Conservation (phyloP, 306 rosid genomes). For the Pachyrhizus erosus region DNA sequence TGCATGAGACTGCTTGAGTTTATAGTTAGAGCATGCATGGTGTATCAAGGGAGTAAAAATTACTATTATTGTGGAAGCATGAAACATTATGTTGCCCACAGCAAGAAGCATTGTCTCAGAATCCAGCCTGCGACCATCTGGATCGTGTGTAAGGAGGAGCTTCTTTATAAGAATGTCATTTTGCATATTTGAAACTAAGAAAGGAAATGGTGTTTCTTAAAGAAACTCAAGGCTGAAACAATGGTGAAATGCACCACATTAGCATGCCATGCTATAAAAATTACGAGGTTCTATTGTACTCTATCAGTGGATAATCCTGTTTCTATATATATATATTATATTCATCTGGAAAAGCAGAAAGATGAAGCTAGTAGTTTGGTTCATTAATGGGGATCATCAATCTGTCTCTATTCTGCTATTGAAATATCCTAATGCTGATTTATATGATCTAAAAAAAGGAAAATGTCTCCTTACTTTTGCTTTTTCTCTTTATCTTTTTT, state of each 20-base stretch:
- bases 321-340: constrained; percentile 7
- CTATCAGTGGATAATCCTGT: not conserved
- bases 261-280: not conserved
- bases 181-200: constrained; percentile 32
- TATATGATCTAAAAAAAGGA: not conserved
- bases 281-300: not conserved
- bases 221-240: constrained; percentile 51
- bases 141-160: constrained; percentile 68
- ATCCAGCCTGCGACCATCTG: constrained; percentile 71
- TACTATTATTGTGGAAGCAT: constrained; percentile 48
- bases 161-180: constrained; percentile 56
- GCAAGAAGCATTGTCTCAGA: constrained; percentile 61
- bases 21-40: not conserved
- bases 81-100: constrained; percentile 61
- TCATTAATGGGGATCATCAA: not conserved
- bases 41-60: not conserved
- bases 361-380: constrained; percentile 28
- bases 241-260: constrained; percentile 13
- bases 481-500: constrained; percentile 23
- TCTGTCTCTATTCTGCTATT: not conserved
- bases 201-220: constrained; percentile 34
- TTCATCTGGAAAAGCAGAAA: not conserved
- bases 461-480: constrained; percentile 19
- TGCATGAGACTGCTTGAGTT: not conserved
- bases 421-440: constrained; percentile 3